Conservation (phyloP, 257 asterid species). For the Eustoma russellianum region DNA sequence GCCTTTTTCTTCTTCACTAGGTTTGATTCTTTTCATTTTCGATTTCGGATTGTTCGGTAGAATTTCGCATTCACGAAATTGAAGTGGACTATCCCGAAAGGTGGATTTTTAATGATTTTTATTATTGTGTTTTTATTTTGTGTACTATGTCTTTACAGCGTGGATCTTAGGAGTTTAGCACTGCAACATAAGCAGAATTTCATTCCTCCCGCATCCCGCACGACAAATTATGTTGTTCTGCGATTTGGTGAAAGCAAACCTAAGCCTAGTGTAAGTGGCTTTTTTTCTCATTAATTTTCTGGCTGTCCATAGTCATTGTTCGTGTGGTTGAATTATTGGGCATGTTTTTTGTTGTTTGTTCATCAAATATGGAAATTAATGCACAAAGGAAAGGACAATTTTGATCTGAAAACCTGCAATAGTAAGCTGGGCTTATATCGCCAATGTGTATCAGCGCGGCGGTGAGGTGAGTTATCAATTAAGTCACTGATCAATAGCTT, state of each 20-base stretch:
- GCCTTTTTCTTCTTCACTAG: conserved; percentile 89
- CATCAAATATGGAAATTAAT: too few relatives aligned
- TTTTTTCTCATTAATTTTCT: not conserved
- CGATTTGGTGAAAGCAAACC: conserved; percentile 56
- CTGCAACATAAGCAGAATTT: conserved; percentile 74
- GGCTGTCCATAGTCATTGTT: not conserved
- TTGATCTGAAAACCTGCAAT: too few relatives aligned
- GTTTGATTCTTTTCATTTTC: conserved; percentile 23
- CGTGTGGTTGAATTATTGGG: not conserved
- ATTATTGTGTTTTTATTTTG: not conserved
- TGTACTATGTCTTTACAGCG: conserved; percentile 22
- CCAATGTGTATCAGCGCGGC: too few relatives aligned
- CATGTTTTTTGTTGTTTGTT: too few relatives aligned
- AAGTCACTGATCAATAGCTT: too few relatives aligned
- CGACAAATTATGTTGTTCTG: conserved; percentile 87
- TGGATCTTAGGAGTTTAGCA: conserved; percentile 78
- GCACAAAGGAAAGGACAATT: too few relatives aligned
- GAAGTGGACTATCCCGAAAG: too few relatives aligned
- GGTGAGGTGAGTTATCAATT: too few relatives aligned
- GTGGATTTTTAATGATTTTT: too few relatives aligned
- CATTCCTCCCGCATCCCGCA: conserved; percentile 71
- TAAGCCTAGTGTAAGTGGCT: conserved; percentile 42
- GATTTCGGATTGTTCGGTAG: not conserved
- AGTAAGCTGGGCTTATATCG: too few relatives aligned
- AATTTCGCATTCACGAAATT: too few relatives aligned